Conservation (phyloP, 306 rosid genomes). For the Citrullus amarus region DNA sequence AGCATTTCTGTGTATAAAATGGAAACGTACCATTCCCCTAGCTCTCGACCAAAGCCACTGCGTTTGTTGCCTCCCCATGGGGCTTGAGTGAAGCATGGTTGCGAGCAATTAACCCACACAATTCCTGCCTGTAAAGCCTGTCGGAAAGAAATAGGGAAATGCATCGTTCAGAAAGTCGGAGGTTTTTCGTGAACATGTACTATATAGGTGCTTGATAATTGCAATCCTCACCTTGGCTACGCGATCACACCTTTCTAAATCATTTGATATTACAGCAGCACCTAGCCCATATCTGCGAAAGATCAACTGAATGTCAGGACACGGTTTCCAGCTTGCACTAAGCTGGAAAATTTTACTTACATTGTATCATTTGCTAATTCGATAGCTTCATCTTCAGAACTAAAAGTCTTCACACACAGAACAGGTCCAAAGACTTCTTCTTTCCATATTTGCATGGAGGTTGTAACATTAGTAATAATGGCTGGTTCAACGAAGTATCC, state of each 20-base stretch:
- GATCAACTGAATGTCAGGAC: conserved; percentile 13
- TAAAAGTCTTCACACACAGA: conserved; percentile 82
- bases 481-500: conserved; percentile 84
- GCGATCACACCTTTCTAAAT: conserved; percentile 90
- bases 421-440: conserved; percentile 98
- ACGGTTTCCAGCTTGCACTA: conserved; percentile 6
- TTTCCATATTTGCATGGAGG: conserved; percentile 93
- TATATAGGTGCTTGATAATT: not conserved
- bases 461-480: conserved; percentile 60
- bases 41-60: conserved; percentile 96
- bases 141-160: conserved; percentile 9
- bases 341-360: conserved; percentile 33
- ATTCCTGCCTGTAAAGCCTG: conserved; percentile 87
- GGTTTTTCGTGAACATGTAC: not conserved
- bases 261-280: conserved; percentile 81
- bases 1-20: not conserved
- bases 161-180: not conserved
- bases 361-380: conserved; percentile 72
- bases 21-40: conserved; percentile 79
- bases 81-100: conserved; percentile 93
- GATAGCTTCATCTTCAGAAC: conserved; percentile 85
- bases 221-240: conserved; percentile 52
- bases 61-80: conserved; percentile 99
- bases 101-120: conserved; percentile 95
- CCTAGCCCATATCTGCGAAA: conserved; percentile 73